Evolutionary conservation across 192 early-diverging fungal genomes (phyloP), one percentile per base, ranked within the genome.

Genomic region (Coemansia sp.): DNA sequence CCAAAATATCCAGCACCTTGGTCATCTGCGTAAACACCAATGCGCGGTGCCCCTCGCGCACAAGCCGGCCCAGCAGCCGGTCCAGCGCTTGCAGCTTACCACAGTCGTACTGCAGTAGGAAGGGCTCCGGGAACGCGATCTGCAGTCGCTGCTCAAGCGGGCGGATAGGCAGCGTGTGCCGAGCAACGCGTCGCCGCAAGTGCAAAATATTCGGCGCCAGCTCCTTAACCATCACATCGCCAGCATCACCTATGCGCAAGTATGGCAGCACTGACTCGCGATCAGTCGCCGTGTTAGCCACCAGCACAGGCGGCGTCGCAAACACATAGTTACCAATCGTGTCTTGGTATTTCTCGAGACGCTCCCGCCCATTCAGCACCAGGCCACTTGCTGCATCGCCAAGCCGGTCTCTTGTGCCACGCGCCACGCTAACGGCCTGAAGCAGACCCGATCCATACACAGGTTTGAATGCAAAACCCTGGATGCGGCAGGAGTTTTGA

Each of bases 1-100:
- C 87, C 63, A 99, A 69, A 65, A 98, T 95, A 70, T 99, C 94
- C 58, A 99, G 84, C 88, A 98, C 87, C 57, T 86, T 84, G 40
- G 95, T 94, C 90, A 97, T 91, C 71, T 98, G 97, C 10, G 95
- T 97, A 71, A 97, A 98, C 58, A 99, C 89, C 61, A 99, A 75
- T 0, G 95, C 95, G 23, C 97, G 90, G 81, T 97, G 94, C 3
- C 95, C 95, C 31, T 89, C 92, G 46, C 87, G 89, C 60, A 93
- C 89, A 18, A 98, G 81, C 11, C 92, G 81, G 3, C 89, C 86
- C 62, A 99, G 65, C 35, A 99, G 76, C 20, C 86, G 84, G 66
- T 93, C 88, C 56, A 99, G 70, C 3, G 94, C 70, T 38, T 92
- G 68, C 85, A 98, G 89, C 69, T 99, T 99, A 18, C 93, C 91